Percentiles rank a stretch among this genome's conserved stretches.
These are phyloP conservation scores for Lablab purpureus DNA, from an alignment of 306 rosid genomes.

Conservation along the genomic window DNA sequence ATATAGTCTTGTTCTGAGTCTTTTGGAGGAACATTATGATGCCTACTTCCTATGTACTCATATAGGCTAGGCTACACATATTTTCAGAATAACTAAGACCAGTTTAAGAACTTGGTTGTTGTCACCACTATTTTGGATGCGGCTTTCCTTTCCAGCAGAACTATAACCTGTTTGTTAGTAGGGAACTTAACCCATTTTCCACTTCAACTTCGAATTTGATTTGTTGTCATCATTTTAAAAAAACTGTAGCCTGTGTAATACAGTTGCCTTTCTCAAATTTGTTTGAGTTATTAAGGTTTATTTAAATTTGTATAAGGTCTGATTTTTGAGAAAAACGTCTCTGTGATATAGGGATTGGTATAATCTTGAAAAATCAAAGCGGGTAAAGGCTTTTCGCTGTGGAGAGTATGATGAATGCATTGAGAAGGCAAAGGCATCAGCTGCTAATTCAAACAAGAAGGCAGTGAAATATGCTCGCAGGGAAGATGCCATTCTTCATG, in stretches of 20 bases:
- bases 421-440: conserved; percentile 89
- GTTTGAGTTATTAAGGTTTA: conserved; percentile 42
- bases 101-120: conserved; percentile 8
- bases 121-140: conserved; percentile 2
- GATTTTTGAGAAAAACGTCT: conserved; percentile 45
- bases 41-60: not conserved
- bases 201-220: conserved; percentile 24
- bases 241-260: not conserved
- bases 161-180: conserved; percentile 2
- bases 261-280: conserved; percentile 12
- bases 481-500: conserved; percentile 98
- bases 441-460: conserved; percentile 78
- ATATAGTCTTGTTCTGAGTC: conserved; percentile 11
- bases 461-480: conserved; percentile 96
- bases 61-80: not conserved
- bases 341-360: conserved; percentile 88
- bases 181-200: not conserved
- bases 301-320: conserved; percentile 44
- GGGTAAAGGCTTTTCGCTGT: conserved; percentile 95
- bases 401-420: conserved; percentile 93
- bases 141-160: conserved; percentile 5
- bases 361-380: conserved; percentile 94
- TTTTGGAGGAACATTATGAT: conserved; percentile 3
- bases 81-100: not conserved
- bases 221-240: not conserved